Base-by-base conservation (phyloP, 306 rosid species). In the Biancaea sappan region DNA sequence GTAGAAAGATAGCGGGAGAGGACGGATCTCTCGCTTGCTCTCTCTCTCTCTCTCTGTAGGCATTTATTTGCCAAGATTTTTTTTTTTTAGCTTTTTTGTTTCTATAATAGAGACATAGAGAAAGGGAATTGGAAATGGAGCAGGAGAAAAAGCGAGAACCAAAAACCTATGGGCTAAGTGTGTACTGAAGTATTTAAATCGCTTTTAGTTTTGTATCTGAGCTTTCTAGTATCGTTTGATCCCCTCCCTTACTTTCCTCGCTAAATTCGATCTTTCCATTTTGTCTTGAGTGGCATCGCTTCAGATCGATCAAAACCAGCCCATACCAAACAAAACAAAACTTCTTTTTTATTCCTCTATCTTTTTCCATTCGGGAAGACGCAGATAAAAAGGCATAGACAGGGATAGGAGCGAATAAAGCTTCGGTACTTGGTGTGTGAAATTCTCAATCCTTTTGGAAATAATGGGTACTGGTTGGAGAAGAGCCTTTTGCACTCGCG, bases 381-480 rank as follows among this genome's bases (percentile, higher is more conserved):
- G 70, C 75, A 46, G 21, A 54, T 24, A 60, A 82, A 60, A 78
- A 62, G 72, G 47, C 2, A 34, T 24, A 82, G 68, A 83, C n/a
- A 72, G 41, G 28, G 70, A 76, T 74, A 68, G 73, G 69, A 74
- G 47, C 24, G 3, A 47, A 62, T 35, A 37, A 38, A 24, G 25
- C 2, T 37, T 51, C 18, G 35, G 62, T 34, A 14, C 35, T 35
- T 35, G 3, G 61, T 52, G 31, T 16, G 22, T 15, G 14, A 19
- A 24, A 1, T 9, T 32, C 26, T 28, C 64, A 64, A 64, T 8
- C 21, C 31, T 60, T 52, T 68, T 9, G 43, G 77, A 66, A 74
- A 81, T 65, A 72, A 92, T 94, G 99, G 96, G 96, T 37, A 92
- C 93, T 7, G 93, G 98, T 47, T 94, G 99, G 99, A 88, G 99